A percentile compares a stretch with the other conserved stretches of the same genome.
phyloP scores from a whole-genome alignment of 257 asterid species.

The Cordia subcordata region DNA sequence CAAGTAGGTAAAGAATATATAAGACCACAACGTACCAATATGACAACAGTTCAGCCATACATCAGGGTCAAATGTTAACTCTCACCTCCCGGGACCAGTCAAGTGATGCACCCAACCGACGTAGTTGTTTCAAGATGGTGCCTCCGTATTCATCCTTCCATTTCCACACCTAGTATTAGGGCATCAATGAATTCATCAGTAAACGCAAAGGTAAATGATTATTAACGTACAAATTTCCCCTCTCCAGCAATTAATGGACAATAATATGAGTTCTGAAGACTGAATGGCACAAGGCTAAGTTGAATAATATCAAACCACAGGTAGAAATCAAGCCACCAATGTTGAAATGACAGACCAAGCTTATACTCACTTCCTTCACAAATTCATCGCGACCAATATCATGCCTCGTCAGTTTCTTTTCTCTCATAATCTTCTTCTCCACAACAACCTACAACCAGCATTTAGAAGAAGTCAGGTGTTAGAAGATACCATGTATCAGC shows the following conservation, averaged over 20 bases:
- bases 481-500: too few species aligned
- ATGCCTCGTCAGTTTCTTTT: slow-evolving; percentile 68
- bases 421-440: slow-evolving; percentile 85
- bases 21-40: slow-evolving; percentile 1
- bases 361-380: slow-evolving; percentile 60
- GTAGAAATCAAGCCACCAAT: not conserved
- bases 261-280: too few species aligned
- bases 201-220: not conserved
- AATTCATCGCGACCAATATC: slow-evolving; percentile 75
- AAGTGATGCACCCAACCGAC: slow-evolving; percentile 88
- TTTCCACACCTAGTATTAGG: slow-evolving; percentile 67
- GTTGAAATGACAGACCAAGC: not conserved
- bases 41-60: not conserved
- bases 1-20: slow-evolving; percentile 3
- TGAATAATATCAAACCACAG: not conserved
- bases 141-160: slow-evolving; percentile 93
- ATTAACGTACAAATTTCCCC: not conserved
- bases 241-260: not conserved
- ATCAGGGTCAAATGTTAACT: not conserved
- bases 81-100: slow-evolving; percentile 97
- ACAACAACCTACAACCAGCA: slow-evolving; percentile 64
- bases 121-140: slow-evolving; percentile 76
- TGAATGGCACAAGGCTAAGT: not conserved
- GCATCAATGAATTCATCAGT: not conserved
- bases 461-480: too few species aligned